These are phyloP conservation scores for Pestalotiopsis sp. DNA, from an alignment of 2,329 filamentous ascomycete species.

Conservation along the genomic window DNA sequence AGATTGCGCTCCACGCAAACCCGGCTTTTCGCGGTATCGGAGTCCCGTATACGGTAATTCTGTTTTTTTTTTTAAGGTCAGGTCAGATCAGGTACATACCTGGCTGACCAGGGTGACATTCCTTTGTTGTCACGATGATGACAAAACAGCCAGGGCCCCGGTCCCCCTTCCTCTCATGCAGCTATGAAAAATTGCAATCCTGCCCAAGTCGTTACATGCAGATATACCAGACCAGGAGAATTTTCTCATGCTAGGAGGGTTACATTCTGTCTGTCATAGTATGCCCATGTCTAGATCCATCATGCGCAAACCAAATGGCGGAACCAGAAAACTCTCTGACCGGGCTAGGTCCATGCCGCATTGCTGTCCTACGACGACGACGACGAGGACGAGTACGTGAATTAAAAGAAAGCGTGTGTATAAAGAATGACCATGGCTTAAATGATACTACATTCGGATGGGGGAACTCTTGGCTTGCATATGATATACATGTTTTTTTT, in stretches of 20 bases:
- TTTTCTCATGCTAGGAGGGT: neutral
- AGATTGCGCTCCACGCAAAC: neutral
- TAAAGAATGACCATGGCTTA: neutral
- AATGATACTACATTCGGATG: neutral
- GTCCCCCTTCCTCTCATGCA: neutral
- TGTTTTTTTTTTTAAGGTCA: too few relatives aligned
- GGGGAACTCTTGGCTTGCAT: too few relatives aligned
- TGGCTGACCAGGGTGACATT: too few relatives aligned
- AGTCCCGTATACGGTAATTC: neutral
- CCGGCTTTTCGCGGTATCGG: neutral
- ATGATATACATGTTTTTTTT: neutral
- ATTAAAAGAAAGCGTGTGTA: too few relatives aligned
- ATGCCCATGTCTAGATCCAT: neutral
- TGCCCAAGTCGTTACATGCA: neutral
- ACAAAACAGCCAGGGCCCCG: neutral
- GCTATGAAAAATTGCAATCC: neutral
- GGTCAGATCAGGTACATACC: too few relatives aligned
- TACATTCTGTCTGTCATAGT: neutral
- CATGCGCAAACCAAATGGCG: neutral
- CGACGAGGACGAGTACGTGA: too few relatives aligned
- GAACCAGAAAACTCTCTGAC: neutral
- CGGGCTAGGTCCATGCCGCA: neutral
- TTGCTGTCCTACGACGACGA: neutral
- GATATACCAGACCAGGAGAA: neutral
- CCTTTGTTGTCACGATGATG: neutral